These are phyloP conservation scores for Dactylellina leptospora DNA, from an alignment of 2,329 filamentous ascomycete genomes.

Conservation along the genomic window DNA sequence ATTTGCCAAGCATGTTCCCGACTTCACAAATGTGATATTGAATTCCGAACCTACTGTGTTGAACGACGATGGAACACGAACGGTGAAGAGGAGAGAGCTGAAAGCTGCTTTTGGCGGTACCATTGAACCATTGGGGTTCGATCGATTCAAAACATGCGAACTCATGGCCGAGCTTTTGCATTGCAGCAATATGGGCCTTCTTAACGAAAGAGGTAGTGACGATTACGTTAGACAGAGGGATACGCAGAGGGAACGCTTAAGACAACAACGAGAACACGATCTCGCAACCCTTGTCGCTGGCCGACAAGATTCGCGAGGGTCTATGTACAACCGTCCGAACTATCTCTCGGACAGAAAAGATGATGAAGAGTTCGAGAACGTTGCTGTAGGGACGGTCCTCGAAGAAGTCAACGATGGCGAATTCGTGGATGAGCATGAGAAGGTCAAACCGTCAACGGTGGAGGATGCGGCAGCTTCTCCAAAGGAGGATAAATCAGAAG, in stretches of 20 bases:
- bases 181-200: conserved; percentile 96
- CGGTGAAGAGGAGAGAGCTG: conserved; percentile 76
- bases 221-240: conserved; percentile 83
- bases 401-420: conserved; percentile 72
- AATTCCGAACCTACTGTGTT: conserved; percentile 70
- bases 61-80: conserved; percentile 67
- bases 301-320: conserved; percentile 37
- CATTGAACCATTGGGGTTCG: conserved; percentile 94
- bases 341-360: conserved; percentile 62
- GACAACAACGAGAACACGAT: conserved; percentile 72
- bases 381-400: conserved; percentile 74
- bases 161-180: conserved; percentile 97
- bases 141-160: conserved; percentile 98
- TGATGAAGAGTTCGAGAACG: conserved; percentile 93
- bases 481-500: conserved; percentile 36
- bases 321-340: conserved; percentile 33
- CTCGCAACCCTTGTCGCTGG: conserved; percentile 48
- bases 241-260: conserved; percentile 79
- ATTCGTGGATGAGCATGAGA: conserved; percentile 58
- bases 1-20: conserved; percentile 88
- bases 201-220: conserved; percentile 91
- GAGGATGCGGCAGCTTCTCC: conserved; percentile 45
- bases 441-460: conserved; percentile 50
- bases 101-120: conserved; percentile 88
- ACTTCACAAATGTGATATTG: conserved; percentile 91